phyloP scores from a whole-genome alignment of 306 rosid species.

The Glycine latifolia region DNA sequence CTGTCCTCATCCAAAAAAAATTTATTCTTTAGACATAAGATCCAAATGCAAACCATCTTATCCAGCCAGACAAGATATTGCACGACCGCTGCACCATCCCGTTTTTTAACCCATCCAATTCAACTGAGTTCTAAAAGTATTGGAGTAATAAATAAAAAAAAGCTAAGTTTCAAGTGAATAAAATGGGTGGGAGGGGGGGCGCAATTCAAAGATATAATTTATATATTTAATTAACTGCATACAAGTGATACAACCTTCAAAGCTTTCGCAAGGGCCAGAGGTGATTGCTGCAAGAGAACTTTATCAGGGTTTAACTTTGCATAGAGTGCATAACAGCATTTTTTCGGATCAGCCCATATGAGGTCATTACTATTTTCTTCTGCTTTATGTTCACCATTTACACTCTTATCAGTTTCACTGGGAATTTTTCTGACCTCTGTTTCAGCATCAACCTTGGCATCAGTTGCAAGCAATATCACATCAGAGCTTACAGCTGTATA shows the following conservation, averaged over 20 bases:
- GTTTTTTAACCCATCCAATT: slow-evolving; percentile 88
- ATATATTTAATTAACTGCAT: slow-evolving; percentile 6
- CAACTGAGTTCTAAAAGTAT: slow-evolving; percentile 74
- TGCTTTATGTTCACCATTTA: slow-evolving; percentile 55
- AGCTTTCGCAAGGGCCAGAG: slow-evolving; percentile 98
- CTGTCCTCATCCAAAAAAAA: slow-evolving; percentile 19
- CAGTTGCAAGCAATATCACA: slow-evolving; percentile 64
- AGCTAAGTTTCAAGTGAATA: slow-evolving; percentile 6
- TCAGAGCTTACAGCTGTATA: slow-evolving; percentile 75
- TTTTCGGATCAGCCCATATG: slow-evolving; percentile 88
- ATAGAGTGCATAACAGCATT: slow-evolving; percentile 88
- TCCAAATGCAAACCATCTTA: slow-evolving; percentile 64
- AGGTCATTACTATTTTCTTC: slow-evolving; percentile 56
- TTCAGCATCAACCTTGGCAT: slow-evolving; percentile 45
- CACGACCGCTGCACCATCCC: slow-evolving; percentile 97
- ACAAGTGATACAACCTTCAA: slow-evolving; percentile 65
- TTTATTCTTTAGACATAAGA: slow-evolving; percentile 31
- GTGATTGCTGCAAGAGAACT: slow-evolving; percentile 84
- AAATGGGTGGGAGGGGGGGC: slow-evolving; percentile 5
- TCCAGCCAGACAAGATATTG: slow-evolving; percentile 98
- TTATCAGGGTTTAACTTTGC: slow-evolving; percentile 69
- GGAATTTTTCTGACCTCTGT: slow-evolving; percentile 35
- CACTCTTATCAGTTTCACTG: slow-evolving; percentile 38
- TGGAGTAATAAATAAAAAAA: slow-evolving; percentile 22
- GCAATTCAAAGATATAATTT: not conserved